Evolutionary conservation across 345 rosid species (phyloP), one percentile per base, ranked within the genome.

Genomic region (Theobroma cacao): DNA sequence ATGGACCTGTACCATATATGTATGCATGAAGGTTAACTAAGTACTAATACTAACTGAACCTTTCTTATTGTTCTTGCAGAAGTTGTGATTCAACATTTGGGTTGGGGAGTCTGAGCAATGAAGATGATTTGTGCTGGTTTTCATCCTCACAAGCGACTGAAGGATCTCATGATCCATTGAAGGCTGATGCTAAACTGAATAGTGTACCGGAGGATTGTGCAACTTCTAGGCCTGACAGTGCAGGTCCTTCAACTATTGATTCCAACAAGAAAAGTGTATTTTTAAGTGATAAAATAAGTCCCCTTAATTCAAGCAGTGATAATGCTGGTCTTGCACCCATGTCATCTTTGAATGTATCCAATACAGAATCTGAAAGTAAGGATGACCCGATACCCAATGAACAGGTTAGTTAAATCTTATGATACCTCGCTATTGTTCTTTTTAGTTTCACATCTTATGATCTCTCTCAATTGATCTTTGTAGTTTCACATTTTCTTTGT

Each of bases 51-150:
- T 50, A 2, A 50, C 75, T 71, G 10, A 55, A 55, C 34, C 63
- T 20, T 47, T 75, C 40, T 71, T 10, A 67, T 76, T 68, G 34
- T 69, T 75, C 71, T 83, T 80, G 78, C 93, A 94, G 98, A 83
- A 88, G 81, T 77, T 94, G 98, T 80, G 96, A 94, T 81, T 86
- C 97, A 34, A 83, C 94, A 45, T 92, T 91, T 81, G 95, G 92
- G 48, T 70, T 92, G 82, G 93, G 86, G 59, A 86, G 89, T 79
- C 88, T 92, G 48, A 82, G 84, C 81, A 88, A 88, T 72, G 96
- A 89, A 79, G 93, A 88, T 82, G 88, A 84, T 33, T 69, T 92
- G 75, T 84, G 87, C 78, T 94, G 98, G 98, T 89, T 94, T 84
- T 81, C 89, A 48, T 80, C 93, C 69, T 81, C 88, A 48, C 87